Percentiles rank a stretch among this genome's conserved stretches.
Conservation (phyloP, 2,329 filamentous ascomycete genomes). For the Dryadomyces quercivorus region DNA sequence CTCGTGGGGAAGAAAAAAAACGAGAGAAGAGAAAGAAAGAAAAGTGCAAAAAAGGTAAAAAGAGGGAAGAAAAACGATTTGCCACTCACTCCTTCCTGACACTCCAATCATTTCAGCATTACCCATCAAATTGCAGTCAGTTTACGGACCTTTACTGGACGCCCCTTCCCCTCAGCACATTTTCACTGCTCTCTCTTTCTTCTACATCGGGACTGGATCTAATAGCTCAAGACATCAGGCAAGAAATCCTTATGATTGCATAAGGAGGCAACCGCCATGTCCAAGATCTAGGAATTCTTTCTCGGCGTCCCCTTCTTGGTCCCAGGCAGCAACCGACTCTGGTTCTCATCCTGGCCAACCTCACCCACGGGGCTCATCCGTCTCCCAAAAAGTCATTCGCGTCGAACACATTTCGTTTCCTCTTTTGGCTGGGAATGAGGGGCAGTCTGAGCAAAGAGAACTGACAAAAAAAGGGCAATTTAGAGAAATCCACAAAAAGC, state of each 20-base stretch:
- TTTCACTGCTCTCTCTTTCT: background rate
- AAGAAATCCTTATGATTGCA: background rate
- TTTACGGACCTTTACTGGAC: background rate
- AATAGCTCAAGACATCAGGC: no score
- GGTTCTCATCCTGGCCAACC: conserved; percentile 6
- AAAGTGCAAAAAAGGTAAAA: background rate
- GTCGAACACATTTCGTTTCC: background rate
- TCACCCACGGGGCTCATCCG: conserved; percentile 2
- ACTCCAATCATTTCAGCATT: background rate
- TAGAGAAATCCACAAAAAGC: background rate
- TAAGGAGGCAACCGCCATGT: conserved; percentile 15
- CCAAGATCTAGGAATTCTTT: conserved; percentile 16
- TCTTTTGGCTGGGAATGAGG: background rate
- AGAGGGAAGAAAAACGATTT: no score
- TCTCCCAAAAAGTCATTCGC: background rate
- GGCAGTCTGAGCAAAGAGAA: background rate
- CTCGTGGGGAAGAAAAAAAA: background rate
- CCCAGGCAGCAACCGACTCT: background rate
- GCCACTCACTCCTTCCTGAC: background rate
- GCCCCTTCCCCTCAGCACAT: background rate
- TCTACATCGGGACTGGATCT: no score
- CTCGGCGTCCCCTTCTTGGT: conserved; percentile 11
- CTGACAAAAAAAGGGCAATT: background rate
- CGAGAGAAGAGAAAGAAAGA: background rate
- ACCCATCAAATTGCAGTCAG: no score